Evolutionary conservation across 2,329 filamentous ascomycete genomes (phyloP).

Genomic region (Leptographium radiaticola): DNA sequence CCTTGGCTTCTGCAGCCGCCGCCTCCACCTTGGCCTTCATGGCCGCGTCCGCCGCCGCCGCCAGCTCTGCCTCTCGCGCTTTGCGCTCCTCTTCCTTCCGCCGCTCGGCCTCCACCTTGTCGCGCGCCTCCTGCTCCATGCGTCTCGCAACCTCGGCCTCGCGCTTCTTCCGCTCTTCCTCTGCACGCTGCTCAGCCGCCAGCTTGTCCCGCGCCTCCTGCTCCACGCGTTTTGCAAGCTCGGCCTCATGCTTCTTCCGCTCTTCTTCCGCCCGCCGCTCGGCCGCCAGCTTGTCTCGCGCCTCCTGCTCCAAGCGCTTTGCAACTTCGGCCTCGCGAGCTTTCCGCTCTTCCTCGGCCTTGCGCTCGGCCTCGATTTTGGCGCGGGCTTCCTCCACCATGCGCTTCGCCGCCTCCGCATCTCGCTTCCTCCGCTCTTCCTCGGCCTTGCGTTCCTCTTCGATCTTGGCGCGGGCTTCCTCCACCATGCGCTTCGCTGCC

Average conservation of each 20-base stretch:
- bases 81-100: slow-evolving; percentile 23
- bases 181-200: slow-evolving; percentile 25
- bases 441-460: slow-evolving; percentile 21
- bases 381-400: not conserved
- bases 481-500: not conserved
- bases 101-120: slow-evolving; percentile 17
- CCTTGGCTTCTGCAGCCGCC: slow-evolving; percentile 30
- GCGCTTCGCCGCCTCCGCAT: slow-evolving; percentile 14
- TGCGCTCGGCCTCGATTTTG: slow-evolving; percentile 18
- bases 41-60: slow-evolving; percentile 20
- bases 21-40: slow-evolving; percentile 27
- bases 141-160: slow-evolving; percentile 19
- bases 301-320: slow-evolving; percentile 19
- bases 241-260: slow-evolving; percentile 26
- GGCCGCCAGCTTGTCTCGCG: slow-evolving; percentile 24
- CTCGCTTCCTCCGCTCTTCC: slow-evolving; percentile 19
- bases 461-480: slow-evolving; percentile 10
- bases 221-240: slow-evolving; percentile 20
- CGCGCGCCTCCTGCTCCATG: not conserved
- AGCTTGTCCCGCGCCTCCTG: slow-evolving; percentile 22
- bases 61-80: slow-evolving; percentile 34
- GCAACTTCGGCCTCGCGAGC: slow-evolving; percentile 20
- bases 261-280: slow-evolving; percentile 28
- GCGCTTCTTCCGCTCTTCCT: slow-evolving; percentile 26
- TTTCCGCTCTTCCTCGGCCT: slow-evolving; percentile 22